phyloP scores from a whole-genome alignment of 2,329 filamentous ascomycete genomes.

The Onygenales sp. region DNA sequence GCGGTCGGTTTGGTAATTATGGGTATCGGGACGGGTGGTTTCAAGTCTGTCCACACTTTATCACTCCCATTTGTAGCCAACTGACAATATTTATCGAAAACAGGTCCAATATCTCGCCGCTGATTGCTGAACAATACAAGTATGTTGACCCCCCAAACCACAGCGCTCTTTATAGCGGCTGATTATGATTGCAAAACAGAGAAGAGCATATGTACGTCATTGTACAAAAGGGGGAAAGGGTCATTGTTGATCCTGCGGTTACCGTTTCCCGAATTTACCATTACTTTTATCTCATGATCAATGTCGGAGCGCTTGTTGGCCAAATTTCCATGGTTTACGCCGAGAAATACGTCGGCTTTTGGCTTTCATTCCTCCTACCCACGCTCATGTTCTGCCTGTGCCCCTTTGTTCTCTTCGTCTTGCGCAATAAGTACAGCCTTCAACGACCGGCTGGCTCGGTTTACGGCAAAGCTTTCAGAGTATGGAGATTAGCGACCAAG shows the following conservation, averaged over 20 bases:
- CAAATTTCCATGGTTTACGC: slow-evolving; percentile 63
- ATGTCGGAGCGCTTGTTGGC: slow-evolving; percentile 53
- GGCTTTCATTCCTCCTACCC: slow-evolving; percentile 59
- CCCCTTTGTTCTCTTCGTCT: slow-evolving; percentile 51
- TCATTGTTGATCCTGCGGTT: slow-evolving; percentile 60
- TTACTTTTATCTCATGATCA: slow-evolving; percentile 64
- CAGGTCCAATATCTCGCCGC: slow-evolving; percentile 58
- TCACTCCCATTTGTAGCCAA: not conserved
- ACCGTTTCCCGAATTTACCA: slow-evolving; percentile 60
- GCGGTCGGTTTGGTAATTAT: slow-evolving; percentile 56
- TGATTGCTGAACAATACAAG: slow-evolving; percentile 57
- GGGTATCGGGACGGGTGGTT: slow-evolving; percentile 67
- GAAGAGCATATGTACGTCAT: slow-evolving; percentile 50
- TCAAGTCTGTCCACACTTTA: slow-evolving; percentile 44
- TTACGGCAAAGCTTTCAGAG: slow-evolving; percentile 54
- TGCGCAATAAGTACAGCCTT: slow-evolving; percentile 54
- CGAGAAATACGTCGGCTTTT: slow-evolving; percentile 69
- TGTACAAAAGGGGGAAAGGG: slow-evolving; percentile 50
- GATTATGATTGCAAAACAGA: slow-evolving; percentile 25
- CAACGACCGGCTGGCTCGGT: slow-evolving; percentile 63
- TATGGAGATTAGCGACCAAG: slow-evolving; percentile 54
- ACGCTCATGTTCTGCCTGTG: slow-evolving; percentile 55
- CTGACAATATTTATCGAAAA: not conserved
- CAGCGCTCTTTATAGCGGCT: too few relatives aligned
- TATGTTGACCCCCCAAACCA: too few relatives aligned